Evolutionary conservation across 768 basidiomycete species (phyloP), one percentile per base, ranked within the genome.

Genomic region (Neoboletus brunneissimus): DNA sequence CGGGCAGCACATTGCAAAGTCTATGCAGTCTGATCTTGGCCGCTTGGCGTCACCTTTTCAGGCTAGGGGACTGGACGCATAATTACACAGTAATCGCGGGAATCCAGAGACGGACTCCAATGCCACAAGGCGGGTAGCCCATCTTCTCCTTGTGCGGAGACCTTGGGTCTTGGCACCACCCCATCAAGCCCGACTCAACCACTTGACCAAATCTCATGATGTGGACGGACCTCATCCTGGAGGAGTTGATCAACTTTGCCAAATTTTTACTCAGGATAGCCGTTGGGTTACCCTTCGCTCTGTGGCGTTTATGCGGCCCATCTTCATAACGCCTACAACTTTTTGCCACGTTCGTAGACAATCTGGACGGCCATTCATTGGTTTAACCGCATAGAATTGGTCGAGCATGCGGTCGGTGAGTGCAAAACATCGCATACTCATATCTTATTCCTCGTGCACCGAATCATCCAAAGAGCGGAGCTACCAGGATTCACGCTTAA

Each of bases 301-400:
- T 23, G 58, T 61, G 70, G 70, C 18, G 61, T 64, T 70, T 70
- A 37, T 64, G 68, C 70, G 68, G 68, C 27, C 48, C 34, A 32
- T 27, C 13, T 35, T 13, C 18, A n/a, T 15, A 15, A 34, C 32
- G 7, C 38, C 1, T 38, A 37, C 23, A 18, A 11, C 20, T 48
- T 55, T 58, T 51, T 32, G n/a, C 51, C 48, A 48, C 35, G 49
- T 22, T 45, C 41, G 20, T 34, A 12, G 31, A 16, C 25, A 48
- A n/a, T 4, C 27, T 48, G 7, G 31, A 13, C 13, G 16, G 12
- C 7, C 20, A 34, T 38, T 34, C 42, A 41, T 55, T 52, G 52
- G 40, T 25, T 48, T 29, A 12, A 23, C 25, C 41, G 15, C 41
- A n/a, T 10, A 46, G 20, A 35, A 16, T 16, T 38, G 6, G 38